phyloP scores from a whole-genome alignment of 1,284 basidiomycete genomes.

The Apiotrichum porosum region DNA sequence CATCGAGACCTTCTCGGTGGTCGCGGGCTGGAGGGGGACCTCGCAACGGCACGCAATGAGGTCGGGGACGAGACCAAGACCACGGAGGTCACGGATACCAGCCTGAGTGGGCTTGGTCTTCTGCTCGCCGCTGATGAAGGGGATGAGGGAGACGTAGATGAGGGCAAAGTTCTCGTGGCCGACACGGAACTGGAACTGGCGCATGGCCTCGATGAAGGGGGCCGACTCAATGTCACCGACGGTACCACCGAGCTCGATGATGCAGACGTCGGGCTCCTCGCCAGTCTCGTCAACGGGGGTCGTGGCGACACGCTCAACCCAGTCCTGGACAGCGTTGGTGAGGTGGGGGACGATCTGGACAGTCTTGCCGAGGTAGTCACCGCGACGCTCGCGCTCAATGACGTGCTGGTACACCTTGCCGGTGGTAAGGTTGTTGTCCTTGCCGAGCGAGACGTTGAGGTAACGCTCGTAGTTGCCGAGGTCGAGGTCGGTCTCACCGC shows the following conservation, averaged over 20 bases:
- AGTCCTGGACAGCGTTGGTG: conserved; percentile 96
- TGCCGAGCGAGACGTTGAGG: conserved; percentile 85
- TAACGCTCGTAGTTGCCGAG: conserved; percentile 98
- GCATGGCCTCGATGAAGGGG: conserved; percentile 97
- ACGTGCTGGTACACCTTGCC: conserved; percentile 97
- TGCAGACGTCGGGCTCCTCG: conserved; percentile 92
- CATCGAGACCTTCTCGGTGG: conserved; percentile 97
- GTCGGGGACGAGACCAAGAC: conserved; percentile 89
- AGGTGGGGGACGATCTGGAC: conserved; percentile 97
- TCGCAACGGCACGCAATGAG: conserved; percentile 85
- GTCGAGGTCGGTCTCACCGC: conserved; percentile 97
- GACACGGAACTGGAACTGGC: conserved; percentile 98
- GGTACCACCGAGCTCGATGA: conserved; percentile 95
- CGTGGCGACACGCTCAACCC: conserved; percentile 92
- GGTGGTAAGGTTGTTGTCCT: conserved; percentile 97
- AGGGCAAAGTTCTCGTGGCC: conserved; percentile 96
- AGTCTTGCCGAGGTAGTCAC: conserved; percentile 97
- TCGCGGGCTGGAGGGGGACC: conserved; percentile 66
- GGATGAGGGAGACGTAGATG: conserved; percentile 96
- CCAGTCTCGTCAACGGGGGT: conserved; percentile 92
- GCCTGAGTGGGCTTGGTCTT: conserved; percentile 99
- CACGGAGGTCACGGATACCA: conserved; percentile 88
- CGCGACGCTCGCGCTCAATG: conserved; percentile 93
- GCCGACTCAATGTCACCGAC: conserved; percentile 95
- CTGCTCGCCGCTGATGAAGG: conserved; percentile 96